Conservation (phyloP, 306 rosid species). For the Ochetophila trinervis region DNA sequence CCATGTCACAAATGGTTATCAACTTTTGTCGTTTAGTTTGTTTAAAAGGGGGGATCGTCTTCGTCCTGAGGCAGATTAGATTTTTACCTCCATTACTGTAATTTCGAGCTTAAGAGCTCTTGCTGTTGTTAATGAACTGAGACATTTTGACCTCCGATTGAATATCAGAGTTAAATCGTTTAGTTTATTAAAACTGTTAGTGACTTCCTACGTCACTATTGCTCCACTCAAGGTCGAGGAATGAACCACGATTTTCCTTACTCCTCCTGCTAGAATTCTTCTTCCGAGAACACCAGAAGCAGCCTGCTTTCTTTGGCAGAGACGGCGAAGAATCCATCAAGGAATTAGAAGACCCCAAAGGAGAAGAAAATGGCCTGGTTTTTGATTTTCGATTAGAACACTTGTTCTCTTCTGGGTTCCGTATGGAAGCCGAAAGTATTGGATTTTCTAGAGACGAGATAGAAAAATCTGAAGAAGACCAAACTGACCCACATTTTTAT, state of each 20-base stretch:
- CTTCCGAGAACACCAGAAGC: constrained; percentile 82
- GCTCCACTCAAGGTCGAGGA: constrained; percentile 34
- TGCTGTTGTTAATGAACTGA: too few relatives aligned
- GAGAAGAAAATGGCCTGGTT: constrained; percentile 27
- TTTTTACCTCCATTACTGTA: too few relatives aligned
- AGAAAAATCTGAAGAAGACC: constrained; percentile 39
- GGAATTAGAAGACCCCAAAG: constrained; percentile 25
- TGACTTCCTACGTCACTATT: constrained; percentile 42
- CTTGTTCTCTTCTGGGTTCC: neutral
- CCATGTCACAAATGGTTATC: too few relatives aligned
- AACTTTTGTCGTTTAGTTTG: too few relatives aligned
- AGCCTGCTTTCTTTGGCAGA: constrained; percentile 55
- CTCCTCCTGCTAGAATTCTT: constrained; percentile 47
- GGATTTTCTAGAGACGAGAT: constrained; percentile 39
- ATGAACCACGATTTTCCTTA: constrained; percentile 33
- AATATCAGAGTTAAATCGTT: too few relatives aligned
- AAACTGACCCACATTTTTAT: too few relatives aligned
- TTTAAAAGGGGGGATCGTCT: too few relatives aligned
- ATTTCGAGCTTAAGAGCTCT: too few relatives aligned
- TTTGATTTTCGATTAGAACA: constrained; percentile 4
- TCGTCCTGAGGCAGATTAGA: too few relatives aligned
- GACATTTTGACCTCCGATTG: too few relatives aligned
- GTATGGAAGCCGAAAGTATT: constrained; percentile 32
- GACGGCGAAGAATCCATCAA: constrained; percentile 46
- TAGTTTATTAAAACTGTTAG: too few relatives aligned